Evolutionary conservation across 441 rosid species (phyloP), one percentile per base, ranked within the genome.

Genomic region (Pelargonium citronellum): DNA sequence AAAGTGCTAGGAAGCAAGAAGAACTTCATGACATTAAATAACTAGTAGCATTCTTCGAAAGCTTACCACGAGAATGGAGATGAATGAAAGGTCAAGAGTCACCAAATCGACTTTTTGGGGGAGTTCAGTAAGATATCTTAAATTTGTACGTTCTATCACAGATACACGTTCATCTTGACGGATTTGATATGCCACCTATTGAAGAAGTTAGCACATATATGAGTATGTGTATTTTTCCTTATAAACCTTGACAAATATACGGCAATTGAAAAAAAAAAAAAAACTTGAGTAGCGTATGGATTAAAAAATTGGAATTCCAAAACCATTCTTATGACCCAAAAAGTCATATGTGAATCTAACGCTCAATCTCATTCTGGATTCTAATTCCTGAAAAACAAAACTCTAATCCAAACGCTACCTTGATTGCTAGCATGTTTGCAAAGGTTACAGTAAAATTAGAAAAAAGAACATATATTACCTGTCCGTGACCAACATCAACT

Each of bases 401-500:
- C 37, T 30, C 5, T 30, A 30, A 27, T 27, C 30, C 30, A 27
- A 27, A 27, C 30, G 30, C 30, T 27, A 27, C 30, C 30, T 27
- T 1, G 30, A 27, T 30, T 30, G 37, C 37, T 30, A 30, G 37
- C 37, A 30, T 30, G 3, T 30, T 30, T 30, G 37, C 37, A 30
- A 30, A 30, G 37, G 37, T 30, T 30, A 30, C 37, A 5, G 5
- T 30, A 30, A 30, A 30, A 30, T 27, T 2, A 30, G 5, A 3
- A 30, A 30, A 30, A 30, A 30, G 0, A 13, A 11, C n/a, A 49
- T n/a, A 64, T 55, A 9, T 66, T 80, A 91, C 99, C 91, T 95
- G 96, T 67, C 97, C 96, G 37, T 90, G 90, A 75, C 99, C 97
- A 6, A 95, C 99, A 80, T 91, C 97, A 72, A 95, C 92, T 64